phyloP scores from a whole-genome alignment of 345 rosid genomes.

The Melaleuca quinquenervia region DNA sequence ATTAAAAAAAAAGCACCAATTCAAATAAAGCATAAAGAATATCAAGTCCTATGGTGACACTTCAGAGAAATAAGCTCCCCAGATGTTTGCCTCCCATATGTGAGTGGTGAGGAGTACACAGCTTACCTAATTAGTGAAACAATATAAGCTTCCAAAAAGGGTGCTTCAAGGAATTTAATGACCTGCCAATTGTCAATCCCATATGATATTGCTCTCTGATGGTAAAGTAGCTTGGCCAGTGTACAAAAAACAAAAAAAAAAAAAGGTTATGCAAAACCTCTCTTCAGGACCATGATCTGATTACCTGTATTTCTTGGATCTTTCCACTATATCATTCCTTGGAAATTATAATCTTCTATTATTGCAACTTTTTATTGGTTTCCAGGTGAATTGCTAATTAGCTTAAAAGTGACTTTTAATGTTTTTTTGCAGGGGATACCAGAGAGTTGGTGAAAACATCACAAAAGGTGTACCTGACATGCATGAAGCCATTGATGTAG shows the following conservation, averaged over 20 bases:
- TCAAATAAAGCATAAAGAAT: background rate
- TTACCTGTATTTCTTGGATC: background rate
- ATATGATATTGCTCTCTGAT: background rate
- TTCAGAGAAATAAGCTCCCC: background rate
- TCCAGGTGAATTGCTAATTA: background rate
- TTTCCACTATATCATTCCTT: background rate
- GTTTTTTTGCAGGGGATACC: conserved; percentile 65
- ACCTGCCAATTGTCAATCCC: background rate
- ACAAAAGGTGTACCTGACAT: conserved; percentile 74
- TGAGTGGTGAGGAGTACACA: background rate
- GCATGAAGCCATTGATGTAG: conserved; percentile 83
- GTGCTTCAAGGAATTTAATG: background rate
- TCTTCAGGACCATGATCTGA: background rate
- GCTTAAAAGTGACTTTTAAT: background rate
- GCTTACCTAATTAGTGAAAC: background rate
- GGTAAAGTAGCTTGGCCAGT: background rate
- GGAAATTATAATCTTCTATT: background rate
- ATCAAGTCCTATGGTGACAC: background rate
- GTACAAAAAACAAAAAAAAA: background rate
- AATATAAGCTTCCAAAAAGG: background rate
- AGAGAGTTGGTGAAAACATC: conserved; percentile 68
- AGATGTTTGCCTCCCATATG: background rate
- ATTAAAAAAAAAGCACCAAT: background rate
- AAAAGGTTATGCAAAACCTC: background rate
- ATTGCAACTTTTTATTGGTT: background rate